phyloP scores from a whole-genome alignment of 257 asterid species.

The Verbena officinalis region DNA sequence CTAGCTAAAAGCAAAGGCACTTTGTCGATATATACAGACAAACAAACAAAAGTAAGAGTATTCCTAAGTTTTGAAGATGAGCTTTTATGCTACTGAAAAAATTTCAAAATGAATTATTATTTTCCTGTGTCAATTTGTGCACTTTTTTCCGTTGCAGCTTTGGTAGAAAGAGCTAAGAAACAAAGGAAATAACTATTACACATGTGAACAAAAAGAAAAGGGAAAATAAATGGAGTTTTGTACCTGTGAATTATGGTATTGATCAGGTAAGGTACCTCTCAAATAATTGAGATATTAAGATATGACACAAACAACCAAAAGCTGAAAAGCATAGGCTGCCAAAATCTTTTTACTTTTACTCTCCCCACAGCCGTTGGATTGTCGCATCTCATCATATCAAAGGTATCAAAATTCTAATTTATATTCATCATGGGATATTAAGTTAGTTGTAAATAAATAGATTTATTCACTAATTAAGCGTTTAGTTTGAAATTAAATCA shows the following conservation, averaged over 20 bases:
- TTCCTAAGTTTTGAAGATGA: too few relatives aligned
- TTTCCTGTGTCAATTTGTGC: neutral
- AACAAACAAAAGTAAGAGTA: too few relatives aligned
- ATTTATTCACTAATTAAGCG: too few relatives aligned
- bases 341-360: constrained; percentile 1
- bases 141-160: neutral
- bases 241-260: constrained; percentile 31
- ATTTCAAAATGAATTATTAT: neutral
- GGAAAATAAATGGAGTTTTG: constrained; percentile 2
- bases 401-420: too few relatives aligned
- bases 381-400: neutral
- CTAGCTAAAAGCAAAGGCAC: too few relatives aligned
- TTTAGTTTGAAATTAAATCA: too few relatives aligned
- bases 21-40: too few relatives aligned
- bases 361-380: neutral
- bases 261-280: neutral
- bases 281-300: constrained; percentile 15
- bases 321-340: constrained; percentile 5
- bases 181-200: neutral
- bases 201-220: neutral
- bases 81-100: too few relatives aligned
- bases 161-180: neutral
- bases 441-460: too few relatives aligned
- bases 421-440: too few relatives aligned
- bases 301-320: neutral